These are phyloP conservation scores for Lagenidium giganteum DNA, from an alignment of 352 stramenopile species.

Conservation along the genomic window DNA sequence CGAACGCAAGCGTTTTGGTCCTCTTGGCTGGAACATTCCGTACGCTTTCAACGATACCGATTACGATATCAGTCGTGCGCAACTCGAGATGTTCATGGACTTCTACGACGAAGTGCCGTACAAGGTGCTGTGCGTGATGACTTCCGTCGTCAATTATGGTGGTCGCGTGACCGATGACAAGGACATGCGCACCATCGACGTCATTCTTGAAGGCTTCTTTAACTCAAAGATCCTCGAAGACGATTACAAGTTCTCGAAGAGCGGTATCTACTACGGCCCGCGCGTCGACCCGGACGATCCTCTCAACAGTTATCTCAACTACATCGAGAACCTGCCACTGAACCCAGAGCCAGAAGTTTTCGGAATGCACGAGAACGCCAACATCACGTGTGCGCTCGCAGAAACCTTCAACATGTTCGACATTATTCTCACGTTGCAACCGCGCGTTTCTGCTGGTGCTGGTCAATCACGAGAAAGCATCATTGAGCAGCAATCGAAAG, in stretches of 20 bases:
- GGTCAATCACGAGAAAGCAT: conserved; percentile 85
- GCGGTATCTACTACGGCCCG: conserved; percentile 68
- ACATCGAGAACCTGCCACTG: conserved; percentile 83
- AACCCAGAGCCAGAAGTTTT: conserved; percentile 92
- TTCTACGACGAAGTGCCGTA: conserved; percentile 84
- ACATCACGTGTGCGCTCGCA: conserved; percentile 90
- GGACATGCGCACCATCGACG: conserved; percentile 84
- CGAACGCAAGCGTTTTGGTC: conserved; percentile 87
- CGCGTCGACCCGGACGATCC: conserved; percentile 56
- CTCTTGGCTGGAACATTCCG: conserved; percentile 90
- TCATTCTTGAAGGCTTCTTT: conserved; percentile 83
- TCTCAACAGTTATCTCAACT: conserved; percentile 76
- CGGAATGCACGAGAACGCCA: conserved; percentile 94
- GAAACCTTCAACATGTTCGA: conserved; percentile 89
- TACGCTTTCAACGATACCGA: conserved; percentile 94
- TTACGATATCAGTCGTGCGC: conserved; percentile 63
- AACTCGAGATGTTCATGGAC: conserved; percentile 91
- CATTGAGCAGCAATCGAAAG: conserved; percentile 77
- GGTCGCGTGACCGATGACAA: conserved; percentile 92
- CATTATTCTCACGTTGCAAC: conserved; percentile 82
- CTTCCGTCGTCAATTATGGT: conserved; percentile 90
- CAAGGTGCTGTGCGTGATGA: conserved; percentile 86
- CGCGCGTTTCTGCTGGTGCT: conserved; percentile 63
- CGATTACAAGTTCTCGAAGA: conserved; percentile 59
- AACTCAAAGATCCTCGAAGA: conserved; percentile 60